phyloP scores from a whole-genome alignment of 2,329 filamentous ascomycete species.

The Emmonsiellopsis sp. region DNA sequence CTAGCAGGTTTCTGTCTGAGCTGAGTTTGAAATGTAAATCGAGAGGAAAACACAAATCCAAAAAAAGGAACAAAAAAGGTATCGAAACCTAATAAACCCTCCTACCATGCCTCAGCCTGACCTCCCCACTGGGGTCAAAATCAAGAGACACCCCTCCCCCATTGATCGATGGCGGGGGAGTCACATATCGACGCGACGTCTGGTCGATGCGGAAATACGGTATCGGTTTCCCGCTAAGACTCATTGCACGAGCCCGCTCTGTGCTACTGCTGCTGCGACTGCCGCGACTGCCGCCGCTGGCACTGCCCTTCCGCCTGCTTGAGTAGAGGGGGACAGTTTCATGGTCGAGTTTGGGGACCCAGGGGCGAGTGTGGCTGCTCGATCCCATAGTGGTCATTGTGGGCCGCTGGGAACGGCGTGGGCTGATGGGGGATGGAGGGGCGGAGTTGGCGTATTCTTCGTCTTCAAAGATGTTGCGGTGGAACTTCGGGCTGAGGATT shows the following conservation, averaged over 20 bases:
- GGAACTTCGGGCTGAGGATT: constrained; percentile 16
- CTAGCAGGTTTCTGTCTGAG: not conserved
- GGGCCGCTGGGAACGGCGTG: not conserved
- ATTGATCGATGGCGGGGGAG: not conserved
- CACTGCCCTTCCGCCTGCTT: constrained; percentile 1
- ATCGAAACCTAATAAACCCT: not conserved
- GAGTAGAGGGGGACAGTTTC: not conserved
- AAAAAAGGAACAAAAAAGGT: not conserved
- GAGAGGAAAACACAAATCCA: not conserved
- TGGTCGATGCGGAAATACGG: not conserved
- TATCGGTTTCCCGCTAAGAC: not conserved
- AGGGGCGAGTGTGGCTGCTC: not conserved
- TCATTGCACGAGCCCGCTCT: constrained; percentile 2
- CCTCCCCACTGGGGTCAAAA: not conserved
- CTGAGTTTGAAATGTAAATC: not conserved
- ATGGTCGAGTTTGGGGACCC: not conserved
- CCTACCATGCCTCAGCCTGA: not conserved
- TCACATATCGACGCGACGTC: not conserved
- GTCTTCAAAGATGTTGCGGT: constrained; percentile 19
- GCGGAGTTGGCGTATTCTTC: not conserved
- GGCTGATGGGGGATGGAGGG: not conserved
- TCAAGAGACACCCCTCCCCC: not conserved
- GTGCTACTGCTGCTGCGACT: constrained; percentile 5
- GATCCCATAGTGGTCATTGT: not conserved
- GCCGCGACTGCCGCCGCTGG: not conserved